A percentile compares a stretch with the other conserved stretches of the same genome.
Conservation (phyloP, 1,284 basidiomycete genomes). For the Cryptococcus sp. region DNA sequence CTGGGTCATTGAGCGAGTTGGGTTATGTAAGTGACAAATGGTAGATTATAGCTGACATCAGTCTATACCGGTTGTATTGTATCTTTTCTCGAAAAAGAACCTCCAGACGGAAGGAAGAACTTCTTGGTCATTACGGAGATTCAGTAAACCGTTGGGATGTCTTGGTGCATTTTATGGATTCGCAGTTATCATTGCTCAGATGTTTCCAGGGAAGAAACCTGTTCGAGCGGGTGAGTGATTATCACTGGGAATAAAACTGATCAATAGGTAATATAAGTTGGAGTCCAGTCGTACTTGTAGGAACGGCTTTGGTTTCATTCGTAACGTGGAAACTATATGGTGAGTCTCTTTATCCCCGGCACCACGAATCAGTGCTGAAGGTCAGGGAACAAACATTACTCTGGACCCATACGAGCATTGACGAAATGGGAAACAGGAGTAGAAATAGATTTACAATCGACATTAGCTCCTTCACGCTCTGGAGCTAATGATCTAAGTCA, state of each 20-base stretch:
- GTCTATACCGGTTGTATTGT: constrained; percentile 34
- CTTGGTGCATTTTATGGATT: constrained; percentile 29
- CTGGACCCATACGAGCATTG: constrained; percentile 43
- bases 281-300: constrained; percentile 37
- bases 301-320: constrained; percentile 25
- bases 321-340: constrained; percentile 38
- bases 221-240: constrained; percentile 25
- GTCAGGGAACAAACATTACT: constrained; percentile 34
- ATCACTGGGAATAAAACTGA: background rate
- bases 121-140: constrained; percentile 38
- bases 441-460: constrained; percentile 37
- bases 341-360: constrained; percentile 5
- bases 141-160: constrained; percentile 36
- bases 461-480: constrained; percentile 20
- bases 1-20: constrained; percentile 34
- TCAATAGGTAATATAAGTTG: constrained; percentile 36
- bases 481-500: background rate
- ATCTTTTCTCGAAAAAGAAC: constrained; percentile 37
- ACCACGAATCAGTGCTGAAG: background rate
- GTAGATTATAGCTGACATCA: constrained; percentile 1
- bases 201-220: constrained; percentile 31
- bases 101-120: constrained; percentile 41
- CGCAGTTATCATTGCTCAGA: constrained; percentile 30
- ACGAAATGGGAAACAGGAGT: constrained; percentile 48
- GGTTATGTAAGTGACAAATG: constrained; percentile 33